These are phyloP conservation scores for Coniochaeta sp. DNA, from an alignment of 2,329 filamentous ascomycete species.

Conservation along the genomic window DNA sequence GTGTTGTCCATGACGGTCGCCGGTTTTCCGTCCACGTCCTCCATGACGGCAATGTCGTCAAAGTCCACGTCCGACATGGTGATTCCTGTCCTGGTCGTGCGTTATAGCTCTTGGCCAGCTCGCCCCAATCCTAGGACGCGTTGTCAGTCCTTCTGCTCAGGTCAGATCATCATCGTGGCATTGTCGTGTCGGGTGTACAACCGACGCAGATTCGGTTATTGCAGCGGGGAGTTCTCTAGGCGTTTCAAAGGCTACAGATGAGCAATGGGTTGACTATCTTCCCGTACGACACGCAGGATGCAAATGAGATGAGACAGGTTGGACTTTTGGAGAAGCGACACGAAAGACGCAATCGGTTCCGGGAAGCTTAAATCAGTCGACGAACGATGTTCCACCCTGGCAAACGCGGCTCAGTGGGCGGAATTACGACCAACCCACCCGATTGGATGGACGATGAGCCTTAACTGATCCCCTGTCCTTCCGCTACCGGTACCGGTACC, in stretches of 20 bases:
- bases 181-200: not conserved
- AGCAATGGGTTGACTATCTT: too few species aligned
- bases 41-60: constrained; percentile 26
- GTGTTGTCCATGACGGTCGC: not conserved
- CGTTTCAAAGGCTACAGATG: not conserved
- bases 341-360: not conserved
- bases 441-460: not conserved
- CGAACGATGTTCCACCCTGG: too few species aligned
- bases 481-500: not conserved
- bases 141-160: not conserved
- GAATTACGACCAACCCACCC: not conserved
- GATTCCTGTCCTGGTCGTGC: not conserved
- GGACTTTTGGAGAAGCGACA: not conserved
- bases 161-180: not conserved
- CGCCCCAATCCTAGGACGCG: not conserved
- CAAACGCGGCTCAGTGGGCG: too few species aligned
- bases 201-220: not conserved
- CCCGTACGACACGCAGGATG: not conserved
- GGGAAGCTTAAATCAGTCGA: too few species aligned
- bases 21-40: constrained; percentile 16
- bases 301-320: not conserved
- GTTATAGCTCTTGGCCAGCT: not conserved
- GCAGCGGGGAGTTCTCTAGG: not conserved
- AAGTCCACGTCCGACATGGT: constrained; percentile 17
- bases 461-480: not conserved